Conservation (phyloP, 2,329 filamentous ascomycete species). For the Ophiostoma triangulosporum region DNA sequence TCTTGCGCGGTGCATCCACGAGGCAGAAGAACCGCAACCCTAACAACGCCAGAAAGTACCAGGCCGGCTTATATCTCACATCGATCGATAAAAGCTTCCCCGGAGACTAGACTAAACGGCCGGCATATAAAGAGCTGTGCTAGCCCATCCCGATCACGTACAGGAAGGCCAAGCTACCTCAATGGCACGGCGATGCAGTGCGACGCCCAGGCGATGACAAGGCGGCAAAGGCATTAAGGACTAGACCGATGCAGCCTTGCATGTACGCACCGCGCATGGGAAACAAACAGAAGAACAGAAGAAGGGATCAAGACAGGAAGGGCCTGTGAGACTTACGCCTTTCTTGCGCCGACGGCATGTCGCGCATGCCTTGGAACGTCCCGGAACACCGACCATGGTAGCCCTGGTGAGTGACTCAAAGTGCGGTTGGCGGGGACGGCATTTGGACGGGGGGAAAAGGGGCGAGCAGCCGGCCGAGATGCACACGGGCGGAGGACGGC, state of each 20-base stretch:
- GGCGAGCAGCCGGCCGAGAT: neutral
- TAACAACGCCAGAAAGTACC: neutral
- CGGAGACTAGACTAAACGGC: neutral
- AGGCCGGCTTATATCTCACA: neutral
- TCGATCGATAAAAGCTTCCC: neutral
- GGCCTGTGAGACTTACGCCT: slow-evolving; percentile 10
- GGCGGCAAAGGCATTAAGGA: neutral
- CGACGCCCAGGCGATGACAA: neutral
- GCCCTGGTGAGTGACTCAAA: slow-evolving; percentile 5
- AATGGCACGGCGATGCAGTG: neutral
- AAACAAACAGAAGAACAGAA: neutral
- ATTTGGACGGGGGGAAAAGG: slow-evolving; percentile 2
- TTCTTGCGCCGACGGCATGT: slow-evolving; percentile 15
- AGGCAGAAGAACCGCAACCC: neutral
- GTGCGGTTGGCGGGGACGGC: slow-evolving; percentile 8
- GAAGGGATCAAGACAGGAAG: neutral
- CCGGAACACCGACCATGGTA: slow-evolving; percentile 15
- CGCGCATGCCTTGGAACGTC: slow-evolving; percentile 15
- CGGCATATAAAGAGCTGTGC: neutral
- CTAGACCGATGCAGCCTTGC: neutral
- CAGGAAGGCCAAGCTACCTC: neutral
- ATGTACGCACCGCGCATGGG: neutral
- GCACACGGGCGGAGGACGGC: neutral
- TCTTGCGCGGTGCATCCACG: slow-evolving; percentile 1
- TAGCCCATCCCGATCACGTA: neutral